A percentile compares a stretch with the other conserved stretches of the same genome.
Evolutionary conservation across 805 yeast species (phyloP).

Genomic region (Yarrowia sp.): DNA sequence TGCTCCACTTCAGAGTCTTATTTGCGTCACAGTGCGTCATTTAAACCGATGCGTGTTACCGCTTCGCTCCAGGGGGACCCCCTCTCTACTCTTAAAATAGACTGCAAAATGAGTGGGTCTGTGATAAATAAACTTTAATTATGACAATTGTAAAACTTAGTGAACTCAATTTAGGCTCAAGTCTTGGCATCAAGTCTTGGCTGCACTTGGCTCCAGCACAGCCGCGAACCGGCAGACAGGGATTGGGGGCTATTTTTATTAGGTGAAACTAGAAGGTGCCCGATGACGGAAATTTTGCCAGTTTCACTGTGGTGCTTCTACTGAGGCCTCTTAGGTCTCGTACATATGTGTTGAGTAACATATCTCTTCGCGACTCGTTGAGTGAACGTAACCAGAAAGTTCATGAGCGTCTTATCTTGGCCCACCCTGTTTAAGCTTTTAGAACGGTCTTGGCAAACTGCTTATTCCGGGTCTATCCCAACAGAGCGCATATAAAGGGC

Average conservation of each 20-base stretch:
- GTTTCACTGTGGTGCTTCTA: too few species aligned
- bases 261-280: too few species aligned
- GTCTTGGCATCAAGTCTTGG: slow-evolving; percentile 26
- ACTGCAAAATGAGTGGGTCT: slow-evolving; percentile 12
- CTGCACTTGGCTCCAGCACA: slow-evolving; percentile 22
- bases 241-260: not conserved
- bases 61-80: too few species aligned
- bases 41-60: too few species aligned
- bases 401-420: slow-evolving; percentile 10
- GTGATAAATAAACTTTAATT: not conserved
- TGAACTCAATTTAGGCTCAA: slow-evolving; percentile 7
- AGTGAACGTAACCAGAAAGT: not conserved
- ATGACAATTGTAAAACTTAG: not conserved
- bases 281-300: too few species aligned
- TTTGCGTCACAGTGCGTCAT: too few species aligned
- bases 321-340: too few species aligned
- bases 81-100: slow-evolving; percentile 2
- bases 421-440: slow-evolving; percentile 25
- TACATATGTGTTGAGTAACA: too few species aligned
- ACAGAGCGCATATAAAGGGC: slow-evolving; percentile 22
- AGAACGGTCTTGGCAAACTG: slow-evolving; percentile 24
- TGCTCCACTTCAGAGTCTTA: too few species aligned
- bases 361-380: too few species aligned
- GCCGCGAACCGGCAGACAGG: not conserved
- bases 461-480: slow-evolving; percentile 26